Conservation (phyloP, 1,284 basidiomycete genomes). For the Malassezia globosa region DNA sequence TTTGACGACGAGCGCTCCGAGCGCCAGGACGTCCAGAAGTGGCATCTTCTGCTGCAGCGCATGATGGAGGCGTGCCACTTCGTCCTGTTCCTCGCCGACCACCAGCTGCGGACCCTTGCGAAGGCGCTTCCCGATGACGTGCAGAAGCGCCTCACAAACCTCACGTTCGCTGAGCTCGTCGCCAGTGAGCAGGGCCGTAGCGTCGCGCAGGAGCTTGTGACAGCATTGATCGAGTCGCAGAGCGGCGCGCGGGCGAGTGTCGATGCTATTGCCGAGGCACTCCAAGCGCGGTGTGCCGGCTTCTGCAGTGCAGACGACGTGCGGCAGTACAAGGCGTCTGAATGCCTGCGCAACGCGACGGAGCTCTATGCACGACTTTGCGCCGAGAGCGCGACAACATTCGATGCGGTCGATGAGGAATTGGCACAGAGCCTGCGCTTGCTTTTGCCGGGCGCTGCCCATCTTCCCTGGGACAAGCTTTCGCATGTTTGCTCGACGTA, state of each 20-base stretch:
- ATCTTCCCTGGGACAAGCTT: slow-evolving; percentile 71
- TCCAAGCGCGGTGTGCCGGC: slow-evolving; percentile 86
- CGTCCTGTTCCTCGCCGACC: slow-evolving; percentile 78
- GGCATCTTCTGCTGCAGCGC: slow-evolving; percentile 62
- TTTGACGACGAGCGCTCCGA: slow-evolving; percentile 56
- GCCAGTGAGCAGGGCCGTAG: slow-evolving; percentile 78
- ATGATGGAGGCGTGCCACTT: slow-evolving; percentile 62
- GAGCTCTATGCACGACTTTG: slow-evolving; percentile 54
- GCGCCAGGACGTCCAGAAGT: slow-evolving; percentile 63
- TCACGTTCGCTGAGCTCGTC: slow-evolving; percentile 38
- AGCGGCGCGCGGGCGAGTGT: slow-evolving; percentile 91
- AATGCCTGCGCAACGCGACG: slow-evolving; percentile 78
- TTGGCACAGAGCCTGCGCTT: slow-evolving; percentile 50
- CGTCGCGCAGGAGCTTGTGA: slow-evolving; percentile 57
- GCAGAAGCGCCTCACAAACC: slow-evolving; percentile 20
- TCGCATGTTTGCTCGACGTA: slow-evolving; percentile 76
- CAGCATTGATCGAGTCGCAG: slow-evolving; percentile 86
- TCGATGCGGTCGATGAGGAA: slow-evolving; percentile 12
- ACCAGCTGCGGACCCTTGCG: slow-evolving; percentile 74
- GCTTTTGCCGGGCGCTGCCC: slow-evolving; percentile 74
- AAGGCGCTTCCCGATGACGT: slow-evolving; percentile 41
- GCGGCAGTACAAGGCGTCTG: slow-evolving; percentile 94
- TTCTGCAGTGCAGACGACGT: slow-evolving; percentile 98
- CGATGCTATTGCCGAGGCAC: slow-evolving; percentile 84
- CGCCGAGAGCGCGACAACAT: slow-evolving; percentile 50